Evolutionary conservation across 2,329 filamentous ascomycete species (phyloP), one percentile per base, ranked within the genome.

Genomic region (Tolypocladium ovalisporum): DNA sequence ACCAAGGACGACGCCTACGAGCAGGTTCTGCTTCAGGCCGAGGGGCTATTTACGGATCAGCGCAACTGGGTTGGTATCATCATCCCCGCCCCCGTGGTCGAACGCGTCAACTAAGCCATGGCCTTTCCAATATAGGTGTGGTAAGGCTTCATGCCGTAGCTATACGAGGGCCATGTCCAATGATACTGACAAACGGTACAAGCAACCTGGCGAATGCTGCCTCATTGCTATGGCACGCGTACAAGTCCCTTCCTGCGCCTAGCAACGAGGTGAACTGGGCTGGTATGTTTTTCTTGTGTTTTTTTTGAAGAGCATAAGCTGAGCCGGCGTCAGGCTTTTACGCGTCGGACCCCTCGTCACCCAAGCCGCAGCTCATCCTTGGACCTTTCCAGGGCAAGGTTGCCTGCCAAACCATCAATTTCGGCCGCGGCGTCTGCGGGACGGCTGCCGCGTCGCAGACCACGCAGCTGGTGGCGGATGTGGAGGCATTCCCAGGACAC

Each of bases 351-450:
- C 74, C 77, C 6, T 67, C 70, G 37, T 66, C 68, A 10, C 58
- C 71, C 51, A 63, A 70, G 8, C 67, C 71, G 10, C 82, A 84
- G 64, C 80, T 93, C 52, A 87, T 92, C 62, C 82, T 93, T 1
- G 89, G 87, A 0, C 89, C 89, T 0, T 93, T 93, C 71, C 86
- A 90, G 63, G 89, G 89, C 61, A 88, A 90, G 66, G 83, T 86
- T 3, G 89, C 89, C 10, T 94, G 89, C 67, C 89, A 94, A 70
- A 86, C 80, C 19, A 93, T 94, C 64, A 73, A 76, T 7, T 88
- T 91, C 61, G 84, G 85, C 10, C 79, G 81, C 47, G 89, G 89
- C 35, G 89, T 94, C 6, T 93, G 89, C 68, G 89, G 89, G 3
- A 74, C 82, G 8, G 88, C 88, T 0, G 89, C 88, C 1, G 67